phyloP scores from a whole-genome alignment of 805 yeast species.

The Starmera pachycereana region DNA sequence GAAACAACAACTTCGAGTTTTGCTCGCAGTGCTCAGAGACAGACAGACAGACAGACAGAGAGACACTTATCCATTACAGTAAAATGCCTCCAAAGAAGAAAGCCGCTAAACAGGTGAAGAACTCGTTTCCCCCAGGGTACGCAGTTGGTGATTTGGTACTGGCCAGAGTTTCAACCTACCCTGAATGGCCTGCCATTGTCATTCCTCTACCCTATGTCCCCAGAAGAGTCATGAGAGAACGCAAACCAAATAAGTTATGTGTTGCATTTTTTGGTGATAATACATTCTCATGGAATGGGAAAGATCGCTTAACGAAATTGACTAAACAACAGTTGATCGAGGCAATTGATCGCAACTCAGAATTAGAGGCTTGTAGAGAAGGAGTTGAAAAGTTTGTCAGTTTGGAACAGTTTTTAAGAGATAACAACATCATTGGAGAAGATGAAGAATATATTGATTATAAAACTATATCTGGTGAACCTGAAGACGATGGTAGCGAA shows the following conservation, averaged over 20 bases:
- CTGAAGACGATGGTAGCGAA: too few species aligned
- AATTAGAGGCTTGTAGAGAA: neutral
- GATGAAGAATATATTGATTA: neutral
- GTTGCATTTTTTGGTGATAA: neutral
- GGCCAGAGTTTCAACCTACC: slow-evolving; percentile 34
- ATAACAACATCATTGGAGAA: neutral
- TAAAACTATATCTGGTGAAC: too few species aligned
- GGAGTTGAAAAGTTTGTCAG: neutral
- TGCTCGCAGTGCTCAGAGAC: too few species aligned
- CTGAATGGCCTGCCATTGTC: slow-evolving; percentile 41
- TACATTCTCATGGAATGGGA: neutral
- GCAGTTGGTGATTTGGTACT: slow-evolving; percentile 27
- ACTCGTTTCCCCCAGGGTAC: neutral
- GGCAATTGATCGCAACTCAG: too few species aligned
- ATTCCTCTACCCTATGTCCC: slow-evolving; percentile 2
- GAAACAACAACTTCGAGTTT: too few species aligned
- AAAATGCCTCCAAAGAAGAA: too few species aligned
- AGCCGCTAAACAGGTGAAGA: too few species aligned
- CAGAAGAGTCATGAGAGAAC: neutral
- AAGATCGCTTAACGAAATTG: neutral
- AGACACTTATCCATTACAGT: too few species aligned
- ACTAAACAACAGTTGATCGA: too few species aligned
- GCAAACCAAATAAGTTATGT: neutral
- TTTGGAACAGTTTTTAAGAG: neutral
- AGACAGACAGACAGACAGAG: too few species aligned